These are phyloP conservation scores for Hyaloperonospora arabidopsidis DNA, from an alignment of 352 stramenopile genomes.

Conservation along the genomic window DNA sequence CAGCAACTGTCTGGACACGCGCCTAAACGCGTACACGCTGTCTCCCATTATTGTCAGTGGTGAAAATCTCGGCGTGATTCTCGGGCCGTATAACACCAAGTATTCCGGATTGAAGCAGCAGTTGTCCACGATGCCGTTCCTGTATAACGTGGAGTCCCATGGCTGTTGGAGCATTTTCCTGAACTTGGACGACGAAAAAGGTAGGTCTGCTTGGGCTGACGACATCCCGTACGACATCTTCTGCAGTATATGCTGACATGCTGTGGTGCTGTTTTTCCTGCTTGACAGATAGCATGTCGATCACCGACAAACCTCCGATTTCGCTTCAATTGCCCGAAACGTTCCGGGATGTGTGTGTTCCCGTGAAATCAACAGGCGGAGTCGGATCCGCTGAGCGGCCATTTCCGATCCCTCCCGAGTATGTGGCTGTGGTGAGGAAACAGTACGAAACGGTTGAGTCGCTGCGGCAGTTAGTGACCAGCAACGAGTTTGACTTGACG, in stretches of 20 bases:
- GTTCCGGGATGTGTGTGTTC: constrained; percentile 65
- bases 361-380: constrained; percentile 43
- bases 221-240: neutral
- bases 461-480: constrained; percentile 60
- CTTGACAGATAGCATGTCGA: constrained; percentile 28
- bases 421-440: constrained; percentile 46
- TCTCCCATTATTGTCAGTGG: constrained; percentile 88
- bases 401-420: constrained; percentile 74
- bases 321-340: constrained; percentile 46
- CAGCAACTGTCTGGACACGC: constrained; percentile 92
- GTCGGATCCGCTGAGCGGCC: constrained; percentile 42
- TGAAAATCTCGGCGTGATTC: constrained; percentile 91
- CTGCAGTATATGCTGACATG: neutral
- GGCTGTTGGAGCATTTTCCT: constrained; percentile 63
- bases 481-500: constrained; percentile 72
- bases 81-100: constrained; percentile 94
- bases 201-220: constrained; percentile 12
- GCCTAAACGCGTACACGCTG: constrained; percentile 89
- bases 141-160: constrained; percentile 36
- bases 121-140: constrained; percentile 40
- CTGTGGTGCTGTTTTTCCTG: neutral
- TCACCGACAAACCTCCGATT: constrained; percentile 49
- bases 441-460: constrained; percentile 72
- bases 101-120: constrained; percentile 87
- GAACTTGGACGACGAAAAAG: constrained; percentile 61